Percentiles rank a stretch among this genome's conserved stretches.
These are phyloP conservation scores for Xylaria telfairii DNA, from an alignment of 495 filamentous ascomycete species.

Conservation along the genomic window DNA sequence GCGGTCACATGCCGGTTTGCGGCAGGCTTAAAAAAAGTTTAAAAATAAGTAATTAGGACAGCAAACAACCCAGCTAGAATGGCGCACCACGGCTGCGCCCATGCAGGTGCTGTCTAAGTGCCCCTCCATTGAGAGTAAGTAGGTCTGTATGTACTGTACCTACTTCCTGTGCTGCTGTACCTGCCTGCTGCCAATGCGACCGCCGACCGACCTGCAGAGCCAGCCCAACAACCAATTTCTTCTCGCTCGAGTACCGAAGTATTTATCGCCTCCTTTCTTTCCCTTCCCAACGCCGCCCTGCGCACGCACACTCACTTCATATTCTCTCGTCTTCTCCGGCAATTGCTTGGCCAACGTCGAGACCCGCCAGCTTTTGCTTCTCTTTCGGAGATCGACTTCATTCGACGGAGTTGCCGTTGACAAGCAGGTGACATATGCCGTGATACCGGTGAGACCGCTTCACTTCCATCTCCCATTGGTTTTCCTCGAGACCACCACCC, in stretches of 20 bases:
- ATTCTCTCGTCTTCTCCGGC: not conserved
- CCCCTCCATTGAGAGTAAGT: not conserved
- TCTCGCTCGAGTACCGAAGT: not conserved
- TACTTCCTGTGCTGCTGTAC: no score
- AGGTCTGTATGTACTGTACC: no score
- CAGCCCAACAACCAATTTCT: not conserved
- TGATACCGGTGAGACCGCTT: constrained; percentile 16
- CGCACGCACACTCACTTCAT: not conserved
- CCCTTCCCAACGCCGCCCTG: not conserved
- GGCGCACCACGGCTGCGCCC: not conserved
- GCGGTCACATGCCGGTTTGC: constrained; percentile 17
- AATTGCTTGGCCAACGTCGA: not conserved
- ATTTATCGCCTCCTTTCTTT: constrained; percentile 15
- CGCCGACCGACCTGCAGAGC: constrained; percentile 3
- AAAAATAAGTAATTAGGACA: constrained; percentile 6
- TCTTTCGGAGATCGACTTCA: not conserved
- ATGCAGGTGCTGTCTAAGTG: constrained; percentile 9
- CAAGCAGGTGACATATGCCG: constrained; percentile 24
- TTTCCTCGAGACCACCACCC: constrained; percentile 12
- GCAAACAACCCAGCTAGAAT: not conserved
- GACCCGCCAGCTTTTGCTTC: not conserved
- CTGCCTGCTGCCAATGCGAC: not conserved
- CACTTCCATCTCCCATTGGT: constrained; percentile 19
- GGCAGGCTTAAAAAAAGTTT: constrained; percentile 5
- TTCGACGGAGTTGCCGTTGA: constrained; percentile 21